phyloP scores from a whole-genome alignment of 116 monocot species.

The Dioscorea cayenensis region DNA sequence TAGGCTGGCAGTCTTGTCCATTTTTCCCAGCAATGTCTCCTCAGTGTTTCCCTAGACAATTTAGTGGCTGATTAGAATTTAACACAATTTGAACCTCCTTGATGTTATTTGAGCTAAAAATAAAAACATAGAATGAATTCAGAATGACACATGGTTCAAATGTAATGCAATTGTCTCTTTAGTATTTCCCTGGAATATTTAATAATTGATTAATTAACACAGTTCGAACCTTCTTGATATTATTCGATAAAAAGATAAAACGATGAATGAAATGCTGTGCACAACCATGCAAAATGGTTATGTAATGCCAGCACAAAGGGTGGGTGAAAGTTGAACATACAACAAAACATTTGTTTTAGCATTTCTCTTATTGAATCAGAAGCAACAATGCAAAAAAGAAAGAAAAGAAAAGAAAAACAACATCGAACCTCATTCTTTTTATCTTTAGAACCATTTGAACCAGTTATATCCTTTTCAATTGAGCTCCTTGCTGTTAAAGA shows the following conservation, averaged over 20 bases:
- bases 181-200: too few relatives aligned
- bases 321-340: not conserved
- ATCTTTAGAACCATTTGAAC: constrained; percentile 4
- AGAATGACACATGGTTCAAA: too few relatives aligned
- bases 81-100: not conserved
- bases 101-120: not conserved
- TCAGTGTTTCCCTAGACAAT: constrained; percentile 25
- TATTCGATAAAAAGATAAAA: too few relatives aligned
- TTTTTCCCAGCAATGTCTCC: constrained; percentile 50
- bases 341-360: not conserved
- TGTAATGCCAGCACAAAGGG: not conserved
- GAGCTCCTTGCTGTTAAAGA: constrained; percentile 13
- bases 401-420: not conserved
- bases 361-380: not conserved
- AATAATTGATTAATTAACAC: too few relatives aligned
- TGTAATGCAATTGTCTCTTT: too few relatives aligned
- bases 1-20: constrained; percentile 49
- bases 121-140: not conserved
- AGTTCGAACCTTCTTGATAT: too few relatives aligned
- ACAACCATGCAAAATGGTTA: too few relatives aligned
- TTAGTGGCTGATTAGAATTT: not conserved
- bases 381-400: not conserved
- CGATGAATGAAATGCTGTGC: too few relatives aligned
- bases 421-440: constrained; percentile 21
- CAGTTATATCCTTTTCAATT: constrained; percentile 15